Evolutionary conservation across 345 rosid species (phyloP), one percentile per base, ranked within the genome.

Genomic region (Aquilaria malaccensis): DNA sequence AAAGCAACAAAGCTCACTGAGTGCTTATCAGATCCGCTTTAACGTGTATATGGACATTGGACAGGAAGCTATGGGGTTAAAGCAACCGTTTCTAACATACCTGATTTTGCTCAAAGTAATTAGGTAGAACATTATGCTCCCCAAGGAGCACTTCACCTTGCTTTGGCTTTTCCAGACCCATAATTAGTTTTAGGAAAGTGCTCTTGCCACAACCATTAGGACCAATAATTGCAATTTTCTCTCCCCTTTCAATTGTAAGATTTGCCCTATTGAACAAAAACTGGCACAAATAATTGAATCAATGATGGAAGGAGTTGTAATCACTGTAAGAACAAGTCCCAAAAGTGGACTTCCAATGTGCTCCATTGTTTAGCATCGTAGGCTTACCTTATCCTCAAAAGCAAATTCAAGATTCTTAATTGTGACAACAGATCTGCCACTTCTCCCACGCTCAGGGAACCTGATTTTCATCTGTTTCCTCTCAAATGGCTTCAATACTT

Each of bases 61-160:
- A 72, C 30, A 13, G 31, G 48, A 54, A 63, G 15, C 55, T 33
- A 12, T 30, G 49, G n/a, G 51, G 37, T 4, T 37, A 37, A 37
- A 5, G 4, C 43, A 37, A 37, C 7, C 43, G 43, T 5, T 37
- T 37, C 43, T 10, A 46, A 63, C 79, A 58, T 4, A 88, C 98
- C 95, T 93, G 98, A 74, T 93, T 93, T 80, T 93, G 98, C 77
- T 93, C 98, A 72, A 93, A 93, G 80, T 93, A 93, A 81, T 93
- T 93, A 64, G 95, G 98, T 22, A 93, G 66, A 46, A 93, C 96
- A 73, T 87, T 93, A 80, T 93, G 95, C 67, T 93, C 96, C 65
- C 97, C 97, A 1, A 84, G 87, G 55, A 81, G 43, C 62, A 93
- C 82, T 74, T 85, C 88, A 55, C 98, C 98, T 41, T 68, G 74